These are phyloP conservation scores for Nematocida homosporus DNA, from an alignment of 371 early-diverging fungal species.

Conservation along the genomic window DNA sequence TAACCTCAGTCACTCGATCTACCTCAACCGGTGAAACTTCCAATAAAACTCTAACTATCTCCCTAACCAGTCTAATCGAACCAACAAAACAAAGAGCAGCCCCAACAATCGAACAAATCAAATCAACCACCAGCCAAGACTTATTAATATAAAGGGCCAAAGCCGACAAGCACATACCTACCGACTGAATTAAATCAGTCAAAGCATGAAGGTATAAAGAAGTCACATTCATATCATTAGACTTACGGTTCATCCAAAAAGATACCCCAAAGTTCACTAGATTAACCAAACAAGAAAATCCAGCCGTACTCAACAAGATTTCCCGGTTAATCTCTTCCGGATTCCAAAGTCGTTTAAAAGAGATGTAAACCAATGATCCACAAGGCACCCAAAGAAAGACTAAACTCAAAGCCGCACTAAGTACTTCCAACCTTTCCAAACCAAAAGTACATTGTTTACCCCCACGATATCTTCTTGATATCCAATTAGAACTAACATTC, in stretches of 20 bases:
- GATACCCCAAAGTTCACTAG: slow-evolving; percentile 35
- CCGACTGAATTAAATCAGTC: slow-evolving; percentile 41
- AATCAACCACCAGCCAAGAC: slow-evolving; percentile 6
- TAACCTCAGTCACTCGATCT: background rate
- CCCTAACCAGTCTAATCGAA: slow-evolving; percentile 32
- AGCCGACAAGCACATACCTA: slow-evolving; percentile 8
- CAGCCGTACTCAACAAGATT: slow-evolving; percentile 5
- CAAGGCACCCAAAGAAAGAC: slow-evolving; percentile 34
- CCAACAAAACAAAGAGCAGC: slow-evolving; percentile 23
- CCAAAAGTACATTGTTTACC: slow-evolving; percentile 40
- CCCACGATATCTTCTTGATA: slow-evolving; percentile 1
- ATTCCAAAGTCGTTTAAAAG: background rate
- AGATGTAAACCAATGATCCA: slow-evolving; percentile 14
- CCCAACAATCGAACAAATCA: slow-evolving; percentile 18
- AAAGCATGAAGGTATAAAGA: slow-evolving; percentile 46
- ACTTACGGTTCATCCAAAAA: slow-evolving; percentile 9
- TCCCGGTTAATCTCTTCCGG: slow-evolving; percentile 11
- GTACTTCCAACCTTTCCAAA: slow-evolving; percentile 31
- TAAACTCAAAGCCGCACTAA: slow-evolving; percentile 5
- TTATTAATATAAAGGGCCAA: slow-evolving; percentile 26
- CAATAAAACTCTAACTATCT: slow-evolving; percentile 7
- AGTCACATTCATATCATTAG: slow-evolving; percentile 22
- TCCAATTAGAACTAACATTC: background rate
- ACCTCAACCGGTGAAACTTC: slow-evolving; percentile 38
- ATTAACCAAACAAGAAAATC: slow-evolving; percentile 21